Percentiles rank a stretch among this genome's conserved stretches.
phyloP scores from a whole-genome alignment of 1,284 basidiomycete genomes.

The Puccinia coronata region DNA sequence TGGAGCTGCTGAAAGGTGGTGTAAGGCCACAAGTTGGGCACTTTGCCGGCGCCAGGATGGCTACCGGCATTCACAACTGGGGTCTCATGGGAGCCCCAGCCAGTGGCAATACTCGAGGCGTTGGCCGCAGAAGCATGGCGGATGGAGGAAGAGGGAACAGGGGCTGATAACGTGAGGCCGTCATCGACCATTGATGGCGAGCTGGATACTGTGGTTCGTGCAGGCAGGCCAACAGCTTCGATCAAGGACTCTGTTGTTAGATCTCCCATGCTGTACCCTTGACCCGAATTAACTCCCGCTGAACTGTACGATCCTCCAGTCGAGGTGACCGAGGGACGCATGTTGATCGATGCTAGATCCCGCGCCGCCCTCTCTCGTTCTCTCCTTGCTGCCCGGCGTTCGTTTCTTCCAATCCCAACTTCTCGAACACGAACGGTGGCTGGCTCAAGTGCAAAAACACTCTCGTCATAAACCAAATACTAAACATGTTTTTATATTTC shows the following conservation, averaged over 20 bases:
- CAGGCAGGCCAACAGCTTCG: slow-evolving; percentile 15
- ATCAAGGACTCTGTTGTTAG: slow-evolving; percentile 23
- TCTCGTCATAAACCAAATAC: slow-evolving; percentile 75
- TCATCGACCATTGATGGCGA: slow-evolving; percentile 31
- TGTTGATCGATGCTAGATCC: slow-evolving; percentile 58
- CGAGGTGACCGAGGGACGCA: slow-evolving; percentile 27
- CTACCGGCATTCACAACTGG: background rate
- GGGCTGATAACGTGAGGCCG: slow-evolving; percentile 38
- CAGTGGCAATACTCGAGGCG: slow-evolving; percentile 12
- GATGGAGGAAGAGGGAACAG: slow-evolving; percentile 25
- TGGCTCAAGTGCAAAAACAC: slow-evolving; percentile 82
- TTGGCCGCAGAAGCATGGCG: slow-evolving; percentile 19
- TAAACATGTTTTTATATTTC: slow-evolving; percentile 5
- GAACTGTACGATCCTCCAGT: slow-evolving; percentile 49
- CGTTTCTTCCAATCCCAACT: slow-evolving; percentile 79
- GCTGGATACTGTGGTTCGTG: slow-evolving; percentile 5
- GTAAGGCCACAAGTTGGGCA: slow-evolving; percentile 64
- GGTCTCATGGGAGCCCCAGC: slow-evolving; percentile 9
- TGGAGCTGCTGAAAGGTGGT: slow-evolving; percentile 82
- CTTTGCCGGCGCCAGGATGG: slow-evolving; percentile 16
- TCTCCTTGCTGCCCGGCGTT: slow-evolving; percentile 75
- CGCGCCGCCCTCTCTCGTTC: slow-evolving; percentile 69
- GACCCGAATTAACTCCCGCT: background rate
- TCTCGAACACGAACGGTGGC: slow-evolving; percentile 86
- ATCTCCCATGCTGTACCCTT: background rate